Evolutionary conservation across 2,329 filamentous ascomycete genomes (phyloP).

Genomic region (Hypoxylon sp.): DNA sequence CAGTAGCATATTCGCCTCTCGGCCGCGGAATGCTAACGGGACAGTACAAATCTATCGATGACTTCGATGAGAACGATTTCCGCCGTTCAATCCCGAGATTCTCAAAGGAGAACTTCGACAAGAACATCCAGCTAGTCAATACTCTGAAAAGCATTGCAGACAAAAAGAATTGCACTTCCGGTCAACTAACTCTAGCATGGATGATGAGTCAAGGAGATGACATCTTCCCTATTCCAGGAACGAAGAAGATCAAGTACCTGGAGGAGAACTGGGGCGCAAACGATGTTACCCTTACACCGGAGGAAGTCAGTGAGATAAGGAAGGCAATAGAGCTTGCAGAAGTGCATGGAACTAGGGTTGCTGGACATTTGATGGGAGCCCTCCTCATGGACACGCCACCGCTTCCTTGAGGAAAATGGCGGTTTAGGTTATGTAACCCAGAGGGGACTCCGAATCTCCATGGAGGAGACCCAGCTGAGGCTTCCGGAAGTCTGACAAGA

Average conservation of each 20-base stretch:
- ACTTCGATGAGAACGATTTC: conserved; percentile 61
- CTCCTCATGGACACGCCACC: conserved; percentile 13
- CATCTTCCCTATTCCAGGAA: conserved; percentile 49
- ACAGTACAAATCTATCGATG: conserved; percentile 58
- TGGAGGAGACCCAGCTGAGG: too few relatives aligned
- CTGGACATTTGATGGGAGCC: conserved; percentile 2
- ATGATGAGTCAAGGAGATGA: conserved; percentile 55
- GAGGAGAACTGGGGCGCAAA: conserved; percentile 43
- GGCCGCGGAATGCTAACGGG: conserved; percentile 66
- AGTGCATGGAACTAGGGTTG: conserved; percentile 14
- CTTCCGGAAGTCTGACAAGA: too few relatives aligned
- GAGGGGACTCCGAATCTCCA: background rate
- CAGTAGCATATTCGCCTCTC: conserved; percentile 77
- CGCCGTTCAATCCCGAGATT: conserved; percentile 64
- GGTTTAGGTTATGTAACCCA: background rate
- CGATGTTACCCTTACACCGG: conserved; percentile 25
- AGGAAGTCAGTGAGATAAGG: conserved; percentile 28
- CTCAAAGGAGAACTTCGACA: conserved; percentile 66
- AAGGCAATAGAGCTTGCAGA: conserved; percentile 15
- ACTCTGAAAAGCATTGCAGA: conserved; percentile 65
- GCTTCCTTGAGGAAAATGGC: background rate
- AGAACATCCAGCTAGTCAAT: conserved; percentile 69
- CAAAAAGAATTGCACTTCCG: conserved; percentile 54
- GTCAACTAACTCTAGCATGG: conserved; percentile 65
- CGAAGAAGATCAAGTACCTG: conserved; percentile 47